Percentiles rank a stretch among this genome's conserved stretches.
These are phyloP conservation scores for Flueggea neowawraea DNA, from an alignment of 441 rosid species.

Conservation along the genomic window DNA sequence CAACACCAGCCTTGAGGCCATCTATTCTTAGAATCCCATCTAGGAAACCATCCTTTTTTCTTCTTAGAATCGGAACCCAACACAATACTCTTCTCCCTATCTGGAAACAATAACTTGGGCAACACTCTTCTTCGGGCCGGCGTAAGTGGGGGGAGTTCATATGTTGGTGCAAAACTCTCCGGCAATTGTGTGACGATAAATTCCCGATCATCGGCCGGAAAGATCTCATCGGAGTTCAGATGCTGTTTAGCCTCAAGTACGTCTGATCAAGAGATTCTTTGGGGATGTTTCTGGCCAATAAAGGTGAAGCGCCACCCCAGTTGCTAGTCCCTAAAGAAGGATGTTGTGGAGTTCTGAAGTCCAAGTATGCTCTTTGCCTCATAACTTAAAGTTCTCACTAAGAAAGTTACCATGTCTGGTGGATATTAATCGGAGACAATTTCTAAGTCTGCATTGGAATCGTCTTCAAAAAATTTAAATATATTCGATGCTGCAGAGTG, in stretches of 20 bases:
- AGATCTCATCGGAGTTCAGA: slow-evolving; percentile 8
- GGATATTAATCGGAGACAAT: too few species aligned
- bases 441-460: too few species aligned
- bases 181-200: too few species aligned
- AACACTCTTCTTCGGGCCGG: too few species aligned
- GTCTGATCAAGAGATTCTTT: slow-evolving; percentile 48
- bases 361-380: too few species aligned
- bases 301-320: slow-evolving; percentile 61
- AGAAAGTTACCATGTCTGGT: too few species aligned
- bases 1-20: slow-evolving; percentile 3
- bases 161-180: too few species aligned
- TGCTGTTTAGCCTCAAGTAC: slow-evolving; percentile 32
- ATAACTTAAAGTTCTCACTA: too few species aligned
- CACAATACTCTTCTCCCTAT: not conserved
- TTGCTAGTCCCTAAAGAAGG: slow-evolving; percentile 47
- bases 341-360: slow-evolving; percentile 58
- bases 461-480: too few species aligned
- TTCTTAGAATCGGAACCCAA: not conserved
- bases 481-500: too few species aligned
- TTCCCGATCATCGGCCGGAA: not conserved
- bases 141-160: too few species aligned
- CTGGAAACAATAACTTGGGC: too few species aligned
- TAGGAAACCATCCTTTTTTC: not conserved
- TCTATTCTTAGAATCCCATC: not conserved
- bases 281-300: slow-evolving; percentile 51